phyloP scores from a whole-genome alignment of 371 early-diverging fungal species.

The Homolaphlyctis polyrhiza region DNA sequence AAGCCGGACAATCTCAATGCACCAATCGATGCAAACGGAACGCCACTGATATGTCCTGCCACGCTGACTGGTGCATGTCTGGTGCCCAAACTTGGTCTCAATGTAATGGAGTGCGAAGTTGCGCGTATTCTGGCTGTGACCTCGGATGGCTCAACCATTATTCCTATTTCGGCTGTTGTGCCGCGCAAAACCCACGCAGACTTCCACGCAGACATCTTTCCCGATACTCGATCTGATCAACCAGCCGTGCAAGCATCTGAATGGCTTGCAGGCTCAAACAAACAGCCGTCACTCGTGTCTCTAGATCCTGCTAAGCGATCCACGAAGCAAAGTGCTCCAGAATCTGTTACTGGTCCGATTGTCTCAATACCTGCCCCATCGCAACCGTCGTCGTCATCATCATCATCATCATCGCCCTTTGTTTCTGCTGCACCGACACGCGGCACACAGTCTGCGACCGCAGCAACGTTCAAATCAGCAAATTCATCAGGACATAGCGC shows the following conservation, averaged over 20 bases:
- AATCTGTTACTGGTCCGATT: not conserved
- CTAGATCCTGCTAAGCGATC: conserved; percentile 51
- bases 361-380: not conserved
- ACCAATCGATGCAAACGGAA: conserved; percentile 22
- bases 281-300: conserved; percentile 43
- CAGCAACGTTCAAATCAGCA: not conserved
- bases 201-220: conserved; percentile 73
- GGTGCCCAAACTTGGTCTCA: conserved; percentile 61
- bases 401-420: conserved; percentile 7
- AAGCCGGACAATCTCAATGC: conserved; percentile 12
- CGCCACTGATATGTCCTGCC: conserved; percentile 19
- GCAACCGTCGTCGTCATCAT: conserved; percentile 7
- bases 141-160: conserved; percentile 42
- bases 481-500: not conserved
- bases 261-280: conserved; percentile 58
- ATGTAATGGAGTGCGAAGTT: conserved; percentile 76
- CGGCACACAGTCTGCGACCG: not conserved
- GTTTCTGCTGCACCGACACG: not conserved
- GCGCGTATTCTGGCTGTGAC: conserved; percentile 56
- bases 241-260: conserved; percentile 48
- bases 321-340: not conserved
- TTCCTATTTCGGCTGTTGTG: conserved; percentile 61
- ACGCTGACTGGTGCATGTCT: conserved; percentile 51
- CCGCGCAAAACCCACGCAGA: conserved; percentile 72
- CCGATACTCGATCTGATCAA: conserved; percentile 58